Evolutionary conservation across 2,329 filamentous ascomycete species (phyloP), one percentile per base, ranked within the genome.

Genomic region (Cyphellophora europaea): DNA sequence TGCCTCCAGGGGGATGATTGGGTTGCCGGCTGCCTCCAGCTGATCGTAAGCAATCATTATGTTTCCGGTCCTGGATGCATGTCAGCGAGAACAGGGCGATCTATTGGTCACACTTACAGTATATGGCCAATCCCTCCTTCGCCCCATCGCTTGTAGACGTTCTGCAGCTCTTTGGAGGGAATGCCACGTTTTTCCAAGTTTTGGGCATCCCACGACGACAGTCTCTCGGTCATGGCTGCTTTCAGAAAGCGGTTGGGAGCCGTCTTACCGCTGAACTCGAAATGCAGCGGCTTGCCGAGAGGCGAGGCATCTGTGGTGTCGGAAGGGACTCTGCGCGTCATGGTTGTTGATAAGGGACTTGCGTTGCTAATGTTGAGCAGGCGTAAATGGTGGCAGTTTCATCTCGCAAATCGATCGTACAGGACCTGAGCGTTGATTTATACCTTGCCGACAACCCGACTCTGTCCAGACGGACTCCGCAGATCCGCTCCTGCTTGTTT

Each of bases 181-280:
- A 78, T 56, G 15, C 72, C 69, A 27, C 77, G 66, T 3, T 62
- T 62, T 14, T 66, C 55, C 6, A 71, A 46, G 37, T 73, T 62
- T 15, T 65, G 65, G 5, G 68, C 60, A 38, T 72, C 64, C 73
- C 74, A 82, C 4, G 69, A 74, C 0, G 74, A 72, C 11, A 81
- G 58, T 5, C 68, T 62, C 52, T 83, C 79, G 2, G 72, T 72
- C 77, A 82, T 81, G 27, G 79, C 71, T 5, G 63, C 74, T 54
- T 82, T 82, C 44, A 81, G 54, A 49, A 81, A 76, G n/a, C 76
- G 65, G 51, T 82, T 82, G 27, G 67, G 69, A 2, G 76, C 76
- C 2, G 66, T 70, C 37, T 61, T 65, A 33, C 67, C 65, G 27
- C 68, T 69, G 53, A 72, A 72, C 16, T 57, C 53, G 42, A 71